phyloP scores from a whole-genome alignment of 345 rosid genomes.

The Crucihimalaya himalaica region DNA sequence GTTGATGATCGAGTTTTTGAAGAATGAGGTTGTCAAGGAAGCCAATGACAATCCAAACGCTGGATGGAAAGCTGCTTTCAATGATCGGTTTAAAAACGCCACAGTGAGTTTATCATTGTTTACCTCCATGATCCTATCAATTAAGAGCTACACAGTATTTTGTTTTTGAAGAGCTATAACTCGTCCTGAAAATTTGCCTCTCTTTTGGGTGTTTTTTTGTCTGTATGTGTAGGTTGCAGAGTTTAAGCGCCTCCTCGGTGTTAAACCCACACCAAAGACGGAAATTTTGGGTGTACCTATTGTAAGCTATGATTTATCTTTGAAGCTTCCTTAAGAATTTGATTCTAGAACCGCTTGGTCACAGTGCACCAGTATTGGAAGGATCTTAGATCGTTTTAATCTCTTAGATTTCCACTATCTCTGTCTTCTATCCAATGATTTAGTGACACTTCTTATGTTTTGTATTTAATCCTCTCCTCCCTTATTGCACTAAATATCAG shows the following conservation, averaged over 20 bases:
- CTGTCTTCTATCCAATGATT: neutral
- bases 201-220: neutral
- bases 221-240: conserved; percentile 62
- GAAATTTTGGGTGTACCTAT: conserved; percentile 60
- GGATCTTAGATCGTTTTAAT: conserved; percentile 67
- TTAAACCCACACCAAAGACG: conserved; percentile 59
- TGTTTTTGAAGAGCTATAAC: neutral
- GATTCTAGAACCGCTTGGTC: conserved; percentile 90
- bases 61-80: conserved; percentile 85
- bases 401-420: conserved; percentile 17
- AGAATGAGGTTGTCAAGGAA: conserved; percentile 71
- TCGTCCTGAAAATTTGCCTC: neutral
- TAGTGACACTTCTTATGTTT: conserved; percentile 41
- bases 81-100: conserved; percentile 65
- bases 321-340: conserved; percentile 66
- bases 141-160: neutral
- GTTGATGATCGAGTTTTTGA: conserved; percentile 11
- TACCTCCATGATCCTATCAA: neutral
- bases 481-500: conserved; percentile 62
- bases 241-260: conserved; percentile 83
- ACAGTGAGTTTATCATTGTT: conserved; percentile 53
- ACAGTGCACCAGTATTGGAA: conserved; percentile 70
- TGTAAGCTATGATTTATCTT: conserved; percentile 58
- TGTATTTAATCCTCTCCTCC: conserved; percentile 32
- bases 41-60: conserved; percentile 76